A percentile compares a stretch with the other conserved stretches of the same genome.
These are phyloP conservation scores for Hansenula sp. DNA, from an alignment of 1,139 yeast genomes.

Conservation along the genomic window DNA sequence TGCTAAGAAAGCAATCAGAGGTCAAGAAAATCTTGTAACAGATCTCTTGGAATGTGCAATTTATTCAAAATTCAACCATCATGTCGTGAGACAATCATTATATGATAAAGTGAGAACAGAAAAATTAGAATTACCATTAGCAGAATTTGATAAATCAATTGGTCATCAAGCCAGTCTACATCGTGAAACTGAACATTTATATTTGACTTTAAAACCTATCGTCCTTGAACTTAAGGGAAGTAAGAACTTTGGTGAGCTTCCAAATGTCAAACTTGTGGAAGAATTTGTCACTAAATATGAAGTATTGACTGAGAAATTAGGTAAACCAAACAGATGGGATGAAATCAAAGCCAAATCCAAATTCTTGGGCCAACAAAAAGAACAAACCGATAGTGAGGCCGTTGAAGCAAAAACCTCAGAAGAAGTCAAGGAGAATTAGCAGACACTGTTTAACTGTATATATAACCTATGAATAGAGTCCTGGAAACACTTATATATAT, in stretches of 20 bases:
- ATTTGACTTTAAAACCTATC: conserved; percentile 19
- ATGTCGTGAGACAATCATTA: conserved; percentile 8
- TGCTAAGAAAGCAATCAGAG: conserved; percentile 9
- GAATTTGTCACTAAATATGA: conserved; percentile 23
- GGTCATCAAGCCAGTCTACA: conserved; percentile 15
- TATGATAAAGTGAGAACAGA: conserved; percentile 3
- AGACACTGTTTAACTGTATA: not conserved
- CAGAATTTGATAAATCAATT: conserved; percentile 9
- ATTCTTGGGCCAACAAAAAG: conserved; percentile 13
- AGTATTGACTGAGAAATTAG: conserved; percentile 18
- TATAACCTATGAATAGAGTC: too few species aligned
- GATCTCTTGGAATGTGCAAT: conserved; percentile 15
- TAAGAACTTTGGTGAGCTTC: conserved; percentile 3
- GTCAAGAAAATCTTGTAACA: conserved; percentile 8
- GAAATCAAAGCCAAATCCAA: conserved; percentile 8
- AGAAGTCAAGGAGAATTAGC: not conserved
- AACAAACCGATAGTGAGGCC: not conserved
- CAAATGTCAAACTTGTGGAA: conserved; percentile 4
- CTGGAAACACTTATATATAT: too few species aligned
- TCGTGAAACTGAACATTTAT: conserved; percentile 16
- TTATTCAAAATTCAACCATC: conserved; percentile 7
- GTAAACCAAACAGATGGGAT: conserved; percentile 16
- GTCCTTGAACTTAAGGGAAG: too few species aligned
- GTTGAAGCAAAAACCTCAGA: not conserved
- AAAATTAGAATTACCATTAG: conserved; percentile 11